Evolutionary conservation across 345 rosid species (phyloP).

Genomic region (Eucalyptus curtisii): DNA sequence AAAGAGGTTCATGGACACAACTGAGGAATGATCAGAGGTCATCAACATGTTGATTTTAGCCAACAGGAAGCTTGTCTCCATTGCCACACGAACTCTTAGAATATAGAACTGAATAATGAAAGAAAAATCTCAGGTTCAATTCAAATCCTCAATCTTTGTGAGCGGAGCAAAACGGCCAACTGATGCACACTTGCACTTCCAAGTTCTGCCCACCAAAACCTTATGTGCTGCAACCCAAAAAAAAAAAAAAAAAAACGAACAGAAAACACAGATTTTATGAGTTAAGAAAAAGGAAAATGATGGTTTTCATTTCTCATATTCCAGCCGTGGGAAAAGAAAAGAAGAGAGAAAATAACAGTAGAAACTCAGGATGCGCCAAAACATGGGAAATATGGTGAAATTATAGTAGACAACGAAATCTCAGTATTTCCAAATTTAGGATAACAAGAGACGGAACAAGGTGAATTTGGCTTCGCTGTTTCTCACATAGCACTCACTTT

Average conservation of each 20-base stretch:
- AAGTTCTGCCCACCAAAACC: neutral
- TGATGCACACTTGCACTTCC: neutral
- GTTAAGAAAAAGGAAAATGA: neutral
- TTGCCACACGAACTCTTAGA: neutral
- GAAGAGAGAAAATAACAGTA: neutral
- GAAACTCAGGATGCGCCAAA: neutral
- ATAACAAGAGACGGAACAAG: neutral
- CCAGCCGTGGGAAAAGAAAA: neutral
- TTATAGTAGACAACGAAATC: neutral
- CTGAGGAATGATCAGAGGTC: slow-evolving; percentile 25
- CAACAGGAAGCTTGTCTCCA: neutral
- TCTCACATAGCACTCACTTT: neutral
- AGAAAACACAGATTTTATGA: neutral
- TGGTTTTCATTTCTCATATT: neutral
- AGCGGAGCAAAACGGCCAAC: neutral
- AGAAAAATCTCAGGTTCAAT: neutral
- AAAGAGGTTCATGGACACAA: slow-evolving; percentile 28
- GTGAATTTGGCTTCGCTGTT: neutral
- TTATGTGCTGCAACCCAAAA: neutral
- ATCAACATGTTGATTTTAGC: neutral
- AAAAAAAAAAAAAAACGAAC: fast-evolving
- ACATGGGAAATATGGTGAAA: neutral
- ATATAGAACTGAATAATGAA: neutral
- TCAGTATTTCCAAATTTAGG: neutral
- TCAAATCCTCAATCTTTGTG: neutral